Evolutionary conservation across 495 filamentous ascomycete genomes (phyloP), one percentile per base, ranked within the genome.

Genomic region (Talaromyces thailandensis): DNA sequence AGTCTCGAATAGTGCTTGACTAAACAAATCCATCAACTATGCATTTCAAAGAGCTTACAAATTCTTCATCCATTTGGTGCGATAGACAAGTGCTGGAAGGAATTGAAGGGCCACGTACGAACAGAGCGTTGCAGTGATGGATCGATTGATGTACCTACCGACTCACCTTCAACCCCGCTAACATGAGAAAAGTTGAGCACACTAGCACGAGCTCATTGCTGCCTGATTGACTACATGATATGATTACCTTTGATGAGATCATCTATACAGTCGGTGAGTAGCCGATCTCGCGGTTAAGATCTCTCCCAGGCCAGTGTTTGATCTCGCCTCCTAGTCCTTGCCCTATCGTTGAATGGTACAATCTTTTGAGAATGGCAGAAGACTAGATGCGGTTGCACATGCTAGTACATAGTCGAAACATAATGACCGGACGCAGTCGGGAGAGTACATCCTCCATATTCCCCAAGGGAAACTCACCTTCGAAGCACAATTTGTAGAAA

Each of bases 401-500:
- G 23, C 45, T 23, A 32, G 57, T 59, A 43, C 35, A 59, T 43
- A 59, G 23, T 59, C 57, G 57, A 25, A 59, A 59, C 57, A 59
- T 59, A 23, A 59, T 59, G 7, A 48, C 57, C 21, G 57, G 57
- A 48, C 23, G 31, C 18, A 45, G 35, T 43, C 57, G 29, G 29
- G 16, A 37, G 14, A 26, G 21, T 26, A 59, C 16, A n/a, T 24
- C 57, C 18, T 59, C 57, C 12, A 9, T 25, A 18, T 26, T 2
- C n/a, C n/a, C n/a, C n/a, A n/a, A n/a, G n/a, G 23, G 32, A 12
- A 37, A 37, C 11, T 37, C 32, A 37, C 14, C 32, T 14, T 37
- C 11, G 32, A 37, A 37, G 32, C 32, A 4, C 12, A 37, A 14
- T 12, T 43, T 25, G 8, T 43, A 3, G 18, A 26, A 9, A 23